These are phyloP conservation scores for Saccharomyces uvarum DNA, from an alignment of 1,139 yeast genomes.

Conservation along the genomic window DNA sequence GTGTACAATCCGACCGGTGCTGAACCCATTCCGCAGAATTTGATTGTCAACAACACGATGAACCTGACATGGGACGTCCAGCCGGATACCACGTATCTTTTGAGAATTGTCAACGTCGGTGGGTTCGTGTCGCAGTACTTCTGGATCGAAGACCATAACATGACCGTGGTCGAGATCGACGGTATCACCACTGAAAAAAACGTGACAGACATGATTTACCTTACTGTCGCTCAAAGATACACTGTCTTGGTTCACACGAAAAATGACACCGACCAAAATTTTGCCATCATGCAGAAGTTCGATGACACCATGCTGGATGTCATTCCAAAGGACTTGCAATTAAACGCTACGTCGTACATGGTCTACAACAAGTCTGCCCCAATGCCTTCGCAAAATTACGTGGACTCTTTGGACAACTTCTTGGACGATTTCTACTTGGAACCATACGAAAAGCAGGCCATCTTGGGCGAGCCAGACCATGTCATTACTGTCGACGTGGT, in stretches of 20 bases:
- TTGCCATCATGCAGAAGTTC: constrained; percentile 66
- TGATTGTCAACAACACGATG: constrained; percentile 70
- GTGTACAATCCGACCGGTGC: constrained; percentile 92
- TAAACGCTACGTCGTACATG: constrained; percentile 68
- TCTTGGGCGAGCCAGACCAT: constrained; percentile 59
- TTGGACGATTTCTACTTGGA: constrained; percentile 60
- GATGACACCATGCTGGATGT: constrained; percentile 76
- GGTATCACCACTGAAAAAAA: constrained; percentile 68
- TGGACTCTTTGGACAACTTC: constrained; percentile 41
- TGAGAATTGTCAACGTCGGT: constrained; percentile 74
- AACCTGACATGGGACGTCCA: constrained; percentile 62
- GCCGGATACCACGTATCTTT: constrained; percentile 72
- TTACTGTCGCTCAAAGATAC: constrained; percentile 75
- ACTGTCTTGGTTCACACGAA: constrained; percentile 67
- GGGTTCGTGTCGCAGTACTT: constrained; percentile 82
- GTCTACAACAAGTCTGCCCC: constrained; percentile 45
- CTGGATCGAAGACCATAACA: constrained; percentile 75
- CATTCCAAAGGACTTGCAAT: constrained; percentile 51
- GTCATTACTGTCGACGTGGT: constrained; percentile 55
- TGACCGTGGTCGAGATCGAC: constrained; percentile 77
- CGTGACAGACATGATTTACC: constrained; percentile 51
- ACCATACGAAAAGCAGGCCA: constrained; percentile 47
- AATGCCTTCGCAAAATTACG: constrained; percentile 40
- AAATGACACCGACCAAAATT: constrained; percentile 51
- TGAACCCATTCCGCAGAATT: constrained; percentile 82